phyloP scores from a whole-genome alignment of 2,329 filamentous ascomycete species.

The Huntiella bhutanensis region DNA sequence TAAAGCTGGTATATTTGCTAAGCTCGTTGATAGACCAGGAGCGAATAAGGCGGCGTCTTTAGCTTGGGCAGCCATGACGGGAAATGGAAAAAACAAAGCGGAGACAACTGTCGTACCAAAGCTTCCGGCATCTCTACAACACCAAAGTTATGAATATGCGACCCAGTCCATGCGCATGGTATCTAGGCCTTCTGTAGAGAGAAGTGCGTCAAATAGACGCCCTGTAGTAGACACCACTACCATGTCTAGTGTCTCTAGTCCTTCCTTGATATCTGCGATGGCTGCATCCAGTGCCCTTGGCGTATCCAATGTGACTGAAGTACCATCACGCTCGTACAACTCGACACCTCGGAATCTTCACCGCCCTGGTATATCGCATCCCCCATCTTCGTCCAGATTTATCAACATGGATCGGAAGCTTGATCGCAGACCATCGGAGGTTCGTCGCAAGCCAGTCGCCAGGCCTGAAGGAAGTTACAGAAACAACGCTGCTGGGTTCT shows the following conservation, averaged over 20 bases:
- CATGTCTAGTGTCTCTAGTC: constrained; percentile 21
- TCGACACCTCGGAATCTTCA: background rate
- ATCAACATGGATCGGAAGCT: constrained; percentile 5
- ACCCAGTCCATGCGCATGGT: constrained; percentile 28
- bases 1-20: constrained; percentile 17
- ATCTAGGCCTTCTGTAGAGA: constrained; percentile 11
- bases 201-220: constrained; percentile 11
- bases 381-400: constrained; percentile 10
- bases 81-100: constrained; percentile 13
- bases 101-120: background rate
- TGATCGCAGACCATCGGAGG: constrained; percentile 1
- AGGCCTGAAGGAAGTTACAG: background rate
- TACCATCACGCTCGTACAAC: no score
- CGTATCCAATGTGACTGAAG: background rate
- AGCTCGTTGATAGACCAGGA: constrained; percentile 17
- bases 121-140: background rate
- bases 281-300: constrained; percentile 37
- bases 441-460: constrained; percentile 9
- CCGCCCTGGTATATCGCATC: constrained; percentile 6
- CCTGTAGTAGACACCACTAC: constrained; percentile 17
- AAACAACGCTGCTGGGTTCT: no score
- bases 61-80: constrained; percentile 30
- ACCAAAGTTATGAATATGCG: background rate
- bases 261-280: constrained; percentile 33
- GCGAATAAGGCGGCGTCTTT: constrained; percentile 45